phyloP scores from a whole-genome alignment of 108 stramenopile genomes.

The Fistulifera pelliculosa region DNA sequence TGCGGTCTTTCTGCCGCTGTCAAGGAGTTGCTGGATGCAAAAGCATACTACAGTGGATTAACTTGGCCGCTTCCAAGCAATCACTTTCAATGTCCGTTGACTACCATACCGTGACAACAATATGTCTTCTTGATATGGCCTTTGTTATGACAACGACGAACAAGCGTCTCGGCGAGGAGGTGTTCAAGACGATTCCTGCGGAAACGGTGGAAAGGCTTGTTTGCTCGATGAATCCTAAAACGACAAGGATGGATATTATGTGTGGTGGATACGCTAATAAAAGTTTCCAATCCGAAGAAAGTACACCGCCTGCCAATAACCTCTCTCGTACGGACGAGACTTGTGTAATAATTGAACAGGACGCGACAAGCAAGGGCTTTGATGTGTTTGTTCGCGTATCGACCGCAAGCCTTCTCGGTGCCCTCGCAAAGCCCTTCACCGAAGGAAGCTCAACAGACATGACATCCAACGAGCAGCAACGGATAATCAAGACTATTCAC shows the following conservation, averaged over 20 bases:
- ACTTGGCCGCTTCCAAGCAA: no score
- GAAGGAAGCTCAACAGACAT: not conserved
- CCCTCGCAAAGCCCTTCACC: not conserved
- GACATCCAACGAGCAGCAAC: not conserved
- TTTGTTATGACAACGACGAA: no score
- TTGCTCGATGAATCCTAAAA: not conserved
- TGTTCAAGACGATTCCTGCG: no score
- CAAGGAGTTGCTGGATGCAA: no score
- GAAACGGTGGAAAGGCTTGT: no score
- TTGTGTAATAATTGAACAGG: not conserved
- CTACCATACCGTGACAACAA: no score
- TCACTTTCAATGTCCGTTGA: no score
- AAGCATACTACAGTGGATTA: no score
- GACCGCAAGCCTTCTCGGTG: not conserved
- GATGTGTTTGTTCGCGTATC: not conserved
- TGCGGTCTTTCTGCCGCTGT: no score
- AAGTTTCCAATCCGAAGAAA: slow-evolving; percentile 2
- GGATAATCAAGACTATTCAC: not conserved
- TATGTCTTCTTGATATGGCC: no score
- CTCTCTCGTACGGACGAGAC: not conserved
- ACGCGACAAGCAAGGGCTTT: not conserved
- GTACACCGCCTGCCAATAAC: slow-evolving; percentile 3
- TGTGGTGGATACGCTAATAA: not conserved
- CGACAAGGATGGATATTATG: not conserved
- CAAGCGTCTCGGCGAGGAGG: no score